Conservation (phyloP, 306 rosid species). For the Acacia confusa region DNA sequence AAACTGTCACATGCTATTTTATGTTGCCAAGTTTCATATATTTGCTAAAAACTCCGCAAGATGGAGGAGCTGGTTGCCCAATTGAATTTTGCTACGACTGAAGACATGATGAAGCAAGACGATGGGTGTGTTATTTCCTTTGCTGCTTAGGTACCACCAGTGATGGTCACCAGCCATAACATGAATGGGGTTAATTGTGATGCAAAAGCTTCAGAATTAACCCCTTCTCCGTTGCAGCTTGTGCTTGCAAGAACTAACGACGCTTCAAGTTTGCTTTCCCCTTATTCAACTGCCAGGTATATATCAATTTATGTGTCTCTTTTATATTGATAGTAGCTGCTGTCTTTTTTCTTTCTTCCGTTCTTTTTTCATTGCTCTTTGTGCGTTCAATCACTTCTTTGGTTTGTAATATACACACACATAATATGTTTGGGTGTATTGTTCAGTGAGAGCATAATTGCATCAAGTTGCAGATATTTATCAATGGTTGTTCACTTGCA, state of each 20-base stretch:
- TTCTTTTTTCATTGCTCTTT: no score
- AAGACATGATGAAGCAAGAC: not conserved
- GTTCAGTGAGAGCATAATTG: not conserved
- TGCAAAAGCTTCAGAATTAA: not conserved
- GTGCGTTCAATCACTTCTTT: no score
- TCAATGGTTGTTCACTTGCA: not conserved
- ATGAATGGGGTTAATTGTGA: not conserved
- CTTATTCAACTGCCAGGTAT: not conserved
- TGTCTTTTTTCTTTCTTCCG: not conserved
- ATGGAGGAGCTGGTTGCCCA: no score
- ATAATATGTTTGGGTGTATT: not conserved
- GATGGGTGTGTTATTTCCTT: not conserved
- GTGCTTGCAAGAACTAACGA: not conserved
- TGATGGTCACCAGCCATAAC: not conserved
- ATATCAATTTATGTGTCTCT: no score
- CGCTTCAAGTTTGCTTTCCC: not conserved
- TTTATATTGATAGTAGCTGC: not conserved
- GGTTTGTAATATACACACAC: no score
- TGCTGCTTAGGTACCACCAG: not conserved
- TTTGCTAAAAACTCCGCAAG: not conserved
- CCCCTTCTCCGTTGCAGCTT: not conserved
- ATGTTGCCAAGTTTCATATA: constrained; percentile 21
- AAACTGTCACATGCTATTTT: not conserved
- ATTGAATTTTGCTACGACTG: not conserved
- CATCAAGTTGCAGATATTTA: not conserved